A percentile compares a stretch with the other conserved stretches of the same genome.
These are phyloP conservation scores for Scheffersomyces spartinae DNA, from an alignment of 805 yeast species.

Conservation along the genomic window DNA sequence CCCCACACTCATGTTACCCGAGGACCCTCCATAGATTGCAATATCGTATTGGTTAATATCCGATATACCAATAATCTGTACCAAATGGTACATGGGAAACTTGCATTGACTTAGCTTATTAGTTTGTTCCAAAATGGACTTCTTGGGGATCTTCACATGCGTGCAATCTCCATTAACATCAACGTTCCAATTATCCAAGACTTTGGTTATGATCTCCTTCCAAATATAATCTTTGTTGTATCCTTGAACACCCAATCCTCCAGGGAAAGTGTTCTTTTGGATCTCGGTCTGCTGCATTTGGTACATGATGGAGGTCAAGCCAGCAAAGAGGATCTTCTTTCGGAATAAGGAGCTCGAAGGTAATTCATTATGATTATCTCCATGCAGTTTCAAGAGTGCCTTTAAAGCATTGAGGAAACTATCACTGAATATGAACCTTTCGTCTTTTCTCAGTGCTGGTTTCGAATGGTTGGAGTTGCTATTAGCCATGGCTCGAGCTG, in stretches of 20 bases:
- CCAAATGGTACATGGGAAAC: conserved; percentile 59
- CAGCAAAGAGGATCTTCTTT: conserved; percentile 54
- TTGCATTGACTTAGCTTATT: conserved; percentile 40
- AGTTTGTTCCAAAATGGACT: no score
- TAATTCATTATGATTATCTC: conserved; percentile 26
- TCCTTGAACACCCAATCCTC: conserved; percentile 27
- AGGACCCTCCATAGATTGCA: conserved; percentile 72
- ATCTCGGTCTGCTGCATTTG: conserved; percentile 66
- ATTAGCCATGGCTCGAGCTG: no score
- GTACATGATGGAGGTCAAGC: conserved; percentile 52
- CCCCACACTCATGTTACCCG: conserved; percentile 62
- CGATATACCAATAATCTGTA: conserved; percentile 50
- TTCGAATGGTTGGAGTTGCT: no score
- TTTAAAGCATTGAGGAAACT: no score
- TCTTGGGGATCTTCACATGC: conserved; percentile 1
- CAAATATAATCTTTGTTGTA: conserved; percentile 27
- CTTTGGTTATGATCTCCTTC: conserved; percentile 60
- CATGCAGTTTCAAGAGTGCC: conserved; percentile 40
- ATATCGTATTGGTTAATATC: conserved; percentile 70
- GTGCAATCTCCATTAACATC: conserved; percentile 20
- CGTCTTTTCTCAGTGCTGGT: no score
- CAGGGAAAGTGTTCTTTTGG: conserved; percentile 40
- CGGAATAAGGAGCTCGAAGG: conserved; percentile 37
- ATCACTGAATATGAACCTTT: no score
- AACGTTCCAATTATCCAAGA: conserved; percentile 59